phyloP scores from a whole-genome alignment of 352 stramenopile species.

The Pythium scleroteichum region DNA sequence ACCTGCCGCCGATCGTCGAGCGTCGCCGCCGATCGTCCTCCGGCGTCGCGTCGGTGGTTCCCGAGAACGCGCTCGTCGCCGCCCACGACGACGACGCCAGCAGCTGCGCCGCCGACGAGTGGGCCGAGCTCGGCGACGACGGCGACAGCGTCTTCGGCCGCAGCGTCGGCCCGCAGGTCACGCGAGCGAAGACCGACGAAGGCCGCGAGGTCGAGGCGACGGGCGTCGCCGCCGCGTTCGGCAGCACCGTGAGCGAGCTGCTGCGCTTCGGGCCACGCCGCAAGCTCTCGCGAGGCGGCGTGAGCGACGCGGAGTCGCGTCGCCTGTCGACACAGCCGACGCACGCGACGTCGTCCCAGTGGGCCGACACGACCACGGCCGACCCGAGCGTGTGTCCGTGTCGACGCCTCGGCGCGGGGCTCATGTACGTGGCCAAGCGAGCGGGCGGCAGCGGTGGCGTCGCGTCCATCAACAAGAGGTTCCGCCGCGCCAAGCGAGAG shows the following conservation, averaged over 20 bases:
- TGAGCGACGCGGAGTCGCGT: background rate
- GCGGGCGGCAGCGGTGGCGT: background rate
- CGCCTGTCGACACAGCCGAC: constrained; percentile 11
- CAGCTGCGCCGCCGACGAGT: background rate
- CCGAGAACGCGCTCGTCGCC: background rate
- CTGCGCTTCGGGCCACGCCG: constrained; percentile 23
- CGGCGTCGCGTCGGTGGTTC: background rate
- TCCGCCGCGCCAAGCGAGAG: constrained; percentile 43
- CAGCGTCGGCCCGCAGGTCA: constrained; percentile 14
- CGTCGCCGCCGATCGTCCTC: constrained; percentile 11
- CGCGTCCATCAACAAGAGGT: constrained; percentile 29
- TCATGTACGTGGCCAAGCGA: constrained; percentile 28
- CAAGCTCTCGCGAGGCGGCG: constrained; percentile 15
- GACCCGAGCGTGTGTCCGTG: constrained; percentile 40
- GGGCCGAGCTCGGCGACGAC: constrained; percentile 3
- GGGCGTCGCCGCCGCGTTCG: constrained; percentile 15
- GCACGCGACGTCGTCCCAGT: constrained; percentile 30
- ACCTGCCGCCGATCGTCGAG: constrained; percentile 15
- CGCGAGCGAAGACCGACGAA: background rate
- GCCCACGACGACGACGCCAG: constrained; percentile 7
- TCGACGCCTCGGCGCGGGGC: constrained; percentile 45
- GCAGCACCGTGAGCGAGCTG: constrained; percentile 18
- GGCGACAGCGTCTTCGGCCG: constrained; percentile 15
- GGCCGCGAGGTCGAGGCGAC: constrained; percentile 14
- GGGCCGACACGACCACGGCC: constrained; percentile 29